phyloP scores from a whole-genome alignment of 768 basidiomycete genomes.

The Panaeolus papilionaceus region DNA sequence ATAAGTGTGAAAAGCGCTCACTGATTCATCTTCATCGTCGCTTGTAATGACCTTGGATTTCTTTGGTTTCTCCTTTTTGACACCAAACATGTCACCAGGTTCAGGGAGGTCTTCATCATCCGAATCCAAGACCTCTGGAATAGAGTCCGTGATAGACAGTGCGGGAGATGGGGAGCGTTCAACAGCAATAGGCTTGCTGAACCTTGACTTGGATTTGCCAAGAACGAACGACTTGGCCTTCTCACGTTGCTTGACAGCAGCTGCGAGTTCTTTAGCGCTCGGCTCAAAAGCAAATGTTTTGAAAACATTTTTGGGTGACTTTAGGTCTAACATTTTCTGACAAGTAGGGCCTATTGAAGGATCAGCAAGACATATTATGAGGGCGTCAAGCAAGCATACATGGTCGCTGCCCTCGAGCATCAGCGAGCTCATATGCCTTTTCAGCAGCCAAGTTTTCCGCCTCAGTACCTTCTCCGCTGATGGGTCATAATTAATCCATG shows the following conservation, averaged over 20 bases:
- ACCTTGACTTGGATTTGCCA: constrained; percentile 17
- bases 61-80: constrained; percentile 41
- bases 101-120: constrained; percentile 64
- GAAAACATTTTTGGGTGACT: constrained; percentile 56
- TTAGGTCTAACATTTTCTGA: constrained; percentile 65
- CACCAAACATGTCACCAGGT: constrained; percentile 45
- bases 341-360: constrained; percentile 64
- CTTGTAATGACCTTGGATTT: constrained; percentile 19
- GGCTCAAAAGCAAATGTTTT: constrained; percentile 73
- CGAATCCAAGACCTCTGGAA: constrained; percentile 36
- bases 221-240: constrained; percentile 22
- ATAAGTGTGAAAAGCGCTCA: constrained; percentile 5
- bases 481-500: constrained; percentile 3
- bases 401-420: constrained; percentile 62
- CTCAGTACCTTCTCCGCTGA: constrained; percentile 61
- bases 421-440: constrained; percentile 61
- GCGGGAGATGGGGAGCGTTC: constrained; percentile 35
- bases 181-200: constrained; percentile 23
- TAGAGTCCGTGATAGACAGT: constrained; percentile 34
- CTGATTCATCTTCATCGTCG: constrained; percentile 20
- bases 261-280: constrained; percentile 58
- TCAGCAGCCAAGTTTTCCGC: constrained; percentile 60
- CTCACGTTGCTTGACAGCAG: constrained; percentile 40
- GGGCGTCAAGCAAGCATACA: constrained; percentile 39
- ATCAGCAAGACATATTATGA: background rate